Percentiles rank a stretch among this genome's conserved stretches.
phyloP scores from a whole-genome alignment of 2,329 filamentous ascomycete species.

The Stagonosporopsis tanaceti region DNA sequence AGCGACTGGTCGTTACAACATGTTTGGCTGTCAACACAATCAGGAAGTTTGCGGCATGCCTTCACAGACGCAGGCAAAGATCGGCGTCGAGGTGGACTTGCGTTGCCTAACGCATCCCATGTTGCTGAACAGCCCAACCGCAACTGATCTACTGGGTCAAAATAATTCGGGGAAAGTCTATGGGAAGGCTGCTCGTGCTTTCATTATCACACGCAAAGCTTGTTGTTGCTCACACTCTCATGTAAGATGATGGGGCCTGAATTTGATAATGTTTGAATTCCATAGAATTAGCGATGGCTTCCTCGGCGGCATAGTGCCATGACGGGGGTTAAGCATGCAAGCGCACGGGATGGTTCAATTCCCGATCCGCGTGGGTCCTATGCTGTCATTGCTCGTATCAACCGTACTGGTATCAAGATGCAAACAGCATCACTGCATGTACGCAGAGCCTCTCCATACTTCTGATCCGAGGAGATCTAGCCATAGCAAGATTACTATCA shows the following conservation, averaged over 20 bases:
- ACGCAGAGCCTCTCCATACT: too few relatives aligned
- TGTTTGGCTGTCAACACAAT: constrained; percentile 1
- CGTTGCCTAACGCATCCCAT: constrained; percentile 7
- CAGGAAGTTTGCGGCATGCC: background rate
- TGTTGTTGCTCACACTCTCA: background rate
- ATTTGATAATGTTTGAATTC: background rate
- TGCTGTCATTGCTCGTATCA: constrained; percentile 17
- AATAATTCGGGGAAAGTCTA: background rate
- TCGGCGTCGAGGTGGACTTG: constrained; percentile 4
- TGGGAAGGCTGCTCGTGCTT: background rate
- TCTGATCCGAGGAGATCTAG: too few relatives aligned
- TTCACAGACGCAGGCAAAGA: constrained; percentile 4
- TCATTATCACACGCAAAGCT: background rate
- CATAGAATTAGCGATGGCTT: background rate
- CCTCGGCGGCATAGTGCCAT: background rate
- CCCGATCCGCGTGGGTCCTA: constrained; percentile 15
- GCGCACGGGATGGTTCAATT: constrained; percentile 8
- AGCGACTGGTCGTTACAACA: background rate
- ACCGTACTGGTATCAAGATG: background rate
- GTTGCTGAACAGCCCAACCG: background rate
- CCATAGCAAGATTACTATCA: background rate
- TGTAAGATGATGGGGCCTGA: background rate
- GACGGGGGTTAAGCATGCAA: constrained; percentile 9
- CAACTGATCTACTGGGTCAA: background rate
- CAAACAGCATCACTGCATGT: too few relatives aligned